Conservation (phyloP, 2,329 filamentous ascomycete species). For the Lachnellula hyalina region DNA sequence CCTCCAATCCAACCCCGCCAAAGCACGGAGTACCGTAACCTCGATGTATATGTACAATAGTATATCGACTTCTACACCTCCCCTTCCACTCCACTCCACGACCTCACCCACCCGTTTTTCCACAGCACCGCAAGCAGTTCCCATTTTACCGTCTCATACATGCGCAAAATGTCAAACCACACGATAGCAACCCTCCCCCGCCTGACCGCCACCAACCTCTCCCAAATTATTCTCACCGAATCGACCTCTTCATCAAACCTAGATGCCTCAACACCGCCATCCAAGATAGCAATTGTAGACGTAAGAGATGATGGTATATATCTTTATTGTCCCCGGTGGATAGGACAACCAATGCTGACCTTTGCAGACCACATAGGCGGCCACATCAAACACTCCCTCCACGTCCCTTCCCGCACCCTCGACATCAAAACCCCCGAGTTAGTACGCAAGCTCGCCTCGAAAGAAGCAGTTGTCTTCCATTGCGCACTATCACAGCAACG, state of each 20-base stretch:
- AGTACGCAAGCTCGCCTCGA: conserved; percentile 69
- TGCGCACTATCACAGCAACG: conserved; percentile 89
- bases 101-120: background rate
- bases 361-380: conserved; percentile 77
- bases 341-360: background rate
- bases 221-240: conserved; percentile 25
- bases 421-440: conserved; percentile 77
- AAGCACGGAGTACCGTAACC: too few species aligned
- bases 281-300: conserved; percentile 68
- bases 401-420: conserved; percentile 69
- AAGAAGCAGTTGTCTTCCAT: conserved; percentile 87
- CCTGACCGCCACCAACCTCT: conserved; percentile 26
- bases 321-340: background rate
- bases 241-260: conserved; percentile 18
- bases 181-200: conserved; percentile 27
- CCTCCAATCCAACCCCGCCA: too few species aligned
- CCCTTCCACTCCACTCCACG: background rate
- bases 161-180: conserved; percentile 19
- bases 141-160: background rate
- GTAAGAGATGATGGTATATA: conserved; percentile 73
- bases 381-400: conserved; percentile 72
- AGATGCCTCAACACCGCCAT: conserved; percentile 18
- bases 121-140: background rate
- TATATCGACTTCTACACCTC: background rate
- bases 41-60: too few species aligned